Conservation (phyloP, 768 basidiomycete genomes). For the Pleurotus tuber-regium region DNA sequence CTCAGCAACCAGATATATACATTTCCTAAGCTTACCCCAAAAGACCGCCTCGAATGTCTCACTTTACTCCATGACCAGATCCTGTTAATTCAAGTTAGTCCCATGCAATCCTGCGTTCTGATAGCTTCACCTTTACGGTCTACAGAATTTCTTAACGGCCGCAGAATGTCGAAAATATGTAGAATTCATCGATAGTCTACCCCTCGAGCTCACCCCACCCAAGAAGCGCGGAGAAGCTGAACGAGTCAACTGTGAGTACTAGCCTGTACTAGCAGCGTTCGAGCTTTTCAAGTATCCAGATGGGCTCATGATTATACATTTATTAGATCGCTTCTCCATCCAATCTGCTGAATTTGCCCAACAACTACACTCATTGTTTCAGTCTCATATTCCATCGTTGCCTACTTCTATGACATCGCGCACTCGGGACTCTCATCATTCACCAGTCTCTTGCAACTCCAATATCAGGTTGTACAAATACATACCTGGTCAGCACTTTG, state of each 20-base stretch:
- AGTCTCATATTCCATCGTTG: conserved; percentile 60
- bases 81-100: conserved; percentile 53
- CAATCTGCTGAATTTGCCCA: conserved; percentile 57
- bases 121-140: too few species aligned
- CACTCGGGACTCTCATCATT: conserved; percentile 26
- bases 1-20: neutral
- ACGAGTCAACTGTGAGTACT: conserved; percentile 58
- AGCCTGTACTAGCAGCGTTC: neutral
- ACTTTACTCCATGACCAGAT: conserved; percentile 64
- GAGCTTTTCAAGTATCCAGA: too few species aligned
- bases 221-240: conserved; percentile 74
- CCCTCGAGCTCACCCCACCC: conserved; percentile 65
- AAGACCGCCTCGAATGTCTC: conserved; percentile 42
- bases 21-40: conserved; percentile 46
- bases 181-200: conserved; percentile 56
- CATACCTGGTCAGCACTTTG: conserved; percentile 61
- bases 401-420: conserved; percentile 38
- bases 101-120: neutral
- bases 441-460: conserved; percentile 62
- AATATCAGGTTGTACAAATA: conserved; percentile 79
- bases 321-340: conserved; percentile 59
- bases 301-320: neutral
- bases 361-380: conserved; percentile 44
- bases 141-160: conserved; percentile 56
- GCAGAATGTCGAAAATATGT: conserved; percentile 61